phyloP scores from a whole-genome alignment of 164 flowering plant genomes.

The Sedum album region DNA sequence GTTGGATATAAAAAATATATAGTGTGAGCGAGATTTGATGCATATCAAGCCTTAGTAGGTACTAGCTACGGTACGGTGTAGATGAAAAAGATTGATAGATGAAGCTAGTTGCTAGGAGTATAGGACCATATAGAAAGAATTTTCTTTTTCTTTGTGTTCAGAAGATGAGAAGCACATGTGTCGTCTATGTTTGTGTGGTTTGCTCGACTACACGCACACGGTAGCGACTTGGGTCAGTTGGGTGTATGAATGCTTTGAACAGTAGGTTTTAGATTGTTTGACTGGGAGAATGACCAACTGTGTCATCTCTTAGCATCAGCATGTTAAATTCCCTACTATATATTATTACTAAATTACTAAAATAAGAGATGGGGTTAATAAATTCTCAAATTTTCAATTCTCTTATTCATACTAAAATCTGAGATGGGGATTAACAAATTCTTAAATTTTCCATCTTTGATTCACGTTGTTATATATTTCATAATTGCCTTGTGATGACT shows the following conservation, averaged over 20 bases:
- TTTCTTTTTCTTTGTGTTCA: background rate
- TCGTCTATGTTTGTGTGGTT: background rate
- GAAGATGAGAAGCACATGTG: conserved; percentile 4
- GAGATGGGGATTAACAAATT: too few species aligned
- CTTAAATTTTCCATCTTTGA: too few species aligned
- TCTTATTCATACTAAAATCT: too few species aligned
- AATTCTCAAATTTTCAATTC: too few species aligned
- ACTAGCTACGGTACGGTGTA: background rate
- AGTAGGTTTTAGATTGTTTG: background rate
- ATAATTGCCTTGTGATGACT: too few species aligned
- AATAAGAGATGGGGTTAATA: too few species aligned
- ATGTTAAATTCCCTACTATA: too few species aligned
- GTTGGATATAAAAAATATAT: background rate
- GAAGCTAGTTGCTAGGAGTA: background rate
- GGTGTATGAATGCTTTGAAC: background rate
- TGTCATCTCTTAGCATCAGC: too few species aligned
- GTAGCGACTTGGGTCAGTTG: too few species aligned
- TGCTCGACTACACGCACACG: background rate
- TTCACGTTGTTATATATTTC: too few species aligned
- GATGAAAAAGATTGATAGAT: background rate
- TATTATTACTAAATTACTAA: too few species aligned
- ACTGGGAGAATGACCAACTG: background rate
- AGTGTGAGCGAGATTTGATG: background rate
- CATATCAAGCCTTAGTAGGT: background rate
- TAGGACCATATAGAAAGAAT: background rate